These are phyloP conservation scores for Paecilomyces sp. DNA, from an alignment of 2,329 filamentous ascomycete genomes.

Conservation along the genomic window DNA sequence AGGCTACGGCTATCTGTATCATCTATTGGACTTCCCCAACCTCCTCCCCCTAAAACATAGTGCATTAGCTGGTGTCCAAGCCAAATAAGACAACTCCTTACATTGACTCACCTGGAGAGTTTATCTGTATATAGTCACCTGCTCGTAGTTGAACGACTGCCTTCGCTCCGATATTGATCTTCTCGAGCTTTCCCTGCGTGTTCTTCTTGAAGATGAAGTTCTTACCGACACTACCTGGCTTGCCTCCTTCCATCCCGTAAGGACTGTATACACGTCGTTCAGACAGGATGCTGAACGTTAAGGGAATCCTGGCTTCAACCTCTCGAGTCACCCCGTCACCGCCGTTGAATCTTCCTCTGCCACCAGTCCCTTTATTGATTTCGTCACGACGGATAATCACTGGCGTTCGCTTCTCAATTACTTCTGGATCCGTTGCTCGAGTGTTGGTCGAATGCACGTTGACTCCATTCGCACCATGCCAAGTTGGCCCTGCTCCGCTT, in stretches of 20 bases:
- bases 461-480: slow-evolving; percentile 65
- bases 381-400: slow-evolving; percentile 63
- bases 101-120: slow-evolving; percentile 6
- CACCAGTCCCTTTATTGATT: slow-evolving; percentile 54
- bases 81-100: no score
- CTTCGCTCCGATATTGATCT: slow-evolving; percentile 7
- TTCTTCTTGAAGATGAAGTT: slow-evolving; percentile 8
- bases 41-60: slow-evolving; percentile 3
- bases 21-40: slow-evolving; percentile 5
- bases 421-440: slow-evolving; percentile 67
- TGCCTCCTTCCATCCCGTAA: slow-evolving; percentile 74
- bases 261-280: slow-evolving; percentile 65
- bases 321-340: slow-evolving; percentile 67
- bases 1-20: neutral
- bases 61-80: slow-evolving; percentile 1
- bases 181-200: slow-evolving; percentile 2
- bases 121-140: slow-evolving; percentile 7
- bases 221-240: slow-evolving; percentile 17
- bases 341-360: slow-evolving; percentile 56
- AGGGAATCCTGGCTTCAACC: slow-evolving; percentile 68
- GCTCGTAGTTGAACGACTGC: slow-evolving; percentile 3
- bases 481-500: slow-evolving; percentile 61
- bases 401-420: slow-evolving; percentile 67
- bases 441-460: slow-evolving; percentile 78
- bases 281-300: slow-evolving; percentile 68